Evolutionary conservation across 176 grass and related monocot genomes (phyloP), one percentile per base, ranked within the genome.

Genomic region (Miscanthus lutarioriparius): DNA sequence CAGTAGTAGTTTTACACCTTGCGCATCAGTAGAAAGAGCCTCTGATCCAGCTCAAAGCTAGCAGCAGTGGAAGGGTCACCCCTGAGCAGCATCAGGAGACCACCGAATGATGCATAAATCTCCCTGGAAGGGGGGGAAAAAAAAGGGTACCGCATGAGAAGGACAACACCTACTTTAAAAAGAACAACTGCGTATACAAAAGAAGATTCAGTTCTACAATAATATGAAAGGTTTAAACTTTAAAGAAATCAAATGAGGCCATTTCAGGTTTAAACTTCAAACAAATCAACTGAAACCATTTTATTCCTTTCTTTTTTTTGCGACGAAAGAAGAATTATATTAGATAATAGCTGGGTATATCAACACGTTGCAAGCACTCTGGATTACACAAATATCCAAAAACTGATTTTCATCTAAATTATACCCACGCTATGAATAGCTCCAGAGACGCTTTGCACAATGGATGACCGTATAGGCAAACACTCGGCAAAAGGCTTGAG

Each of bases 11-110:
- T n/a, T 6, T 88, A 85, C 82, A 94, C 59, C 82, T 87, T 92
- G 41, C 83, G 61, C 7, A 94, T 94, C 8, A 90, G 82, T 53
- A 97, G 83, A 51, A 91, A 90, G 25, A 92, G 11, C 63, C 83
- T 92, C 69, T 94, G 82, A 81, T 97, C 85, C 77, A 94, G 80
- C 80, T 87, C 71, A 1, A 92, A 91, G 33, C 16, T 78, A 2
- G 27, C 23, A 17, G 79, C 79, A 73, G 49, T 74, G 25, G 91
- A 85, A 32, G 87, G 80, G 39, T 92, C 85, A 11, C 87, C 85
- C 56, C 90, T 88, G 17, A 93, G 87, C 83, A 87, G 25, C 91
- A 92, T 92, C 36, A 92, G 67, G 20, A 88, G 71, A 4, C 91
- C 89, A 40, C 85, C 82, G 10, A 93, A 96, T 23, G 85, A 93